Evolutionary conservation across 805 yeast genomes (phyloP).

Genomic region (Spathaspora arborariae): DNA sequence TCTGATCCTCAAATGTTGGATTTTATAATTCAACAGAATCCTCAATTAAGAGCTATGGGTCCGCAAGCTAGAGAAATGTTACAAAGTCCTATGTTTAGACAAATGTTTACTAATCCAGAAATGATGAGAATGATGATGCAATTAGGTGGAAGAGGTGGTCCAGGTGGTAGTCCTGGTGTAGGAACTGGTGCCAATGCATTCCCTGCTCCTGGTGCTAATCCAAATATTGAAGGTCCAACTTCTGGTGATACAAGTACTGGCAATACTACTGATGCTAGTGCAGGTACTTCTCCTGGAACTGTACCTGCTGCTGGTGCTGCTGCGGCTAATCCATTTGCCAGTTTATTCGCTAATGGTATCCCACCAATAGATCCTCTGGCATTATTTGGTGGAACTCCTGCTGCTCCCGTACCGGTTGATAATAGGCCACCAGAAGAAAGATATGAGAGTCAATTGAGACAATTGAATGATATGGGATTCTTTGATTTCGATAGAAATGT

Average conservation of each 20-base stretch:
- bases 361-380: conserved; percentile 52
- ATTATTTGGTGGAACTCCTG: conserved; percentile 32
- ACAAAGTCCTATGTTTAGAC: conserved; percentile 79
- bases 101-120: conserved; percentile 70
- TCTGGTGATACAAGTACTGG: conserved; percentile 9
- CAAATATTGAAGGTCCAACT: conserved; percentile 22
- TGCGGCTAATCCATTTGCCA: conserved; percentile 37
- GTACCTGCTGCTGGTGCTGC: conserved; percentile 11
- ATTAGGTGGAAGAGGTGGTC: conserved; percentile 53
- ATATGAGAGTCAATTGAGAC: conserved; percentile 40
- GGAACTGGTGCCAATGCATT: conserved; percentile 18
- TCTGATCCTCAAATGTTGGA: conserved; percentile 88
- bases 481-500: conserved; percentile 90
- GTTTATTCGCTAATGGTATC: conserved; percentile 32
- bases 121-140: conserved; percentile 79
- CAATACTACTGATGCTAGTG: conserved; percentile 5
- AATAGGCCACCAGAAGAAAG: conserved; percentile 45
- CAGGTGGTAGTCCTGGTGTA: conserved; percentile 21
- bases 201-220: conserved; percentile 39
- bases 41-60: conserved; percentile 81
- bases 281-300: conserved; percentile 10
- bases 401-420: conserved; percentile 31
- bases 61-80: conserved; percentile 85
- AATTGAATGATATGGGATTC: conserved; percentile 57
- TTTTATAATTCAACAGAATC: conserved; percentile 73